phyloP scores from a whole-genome alignment of 257 asterid genomes.

The Solanum arcanum region DNA sequence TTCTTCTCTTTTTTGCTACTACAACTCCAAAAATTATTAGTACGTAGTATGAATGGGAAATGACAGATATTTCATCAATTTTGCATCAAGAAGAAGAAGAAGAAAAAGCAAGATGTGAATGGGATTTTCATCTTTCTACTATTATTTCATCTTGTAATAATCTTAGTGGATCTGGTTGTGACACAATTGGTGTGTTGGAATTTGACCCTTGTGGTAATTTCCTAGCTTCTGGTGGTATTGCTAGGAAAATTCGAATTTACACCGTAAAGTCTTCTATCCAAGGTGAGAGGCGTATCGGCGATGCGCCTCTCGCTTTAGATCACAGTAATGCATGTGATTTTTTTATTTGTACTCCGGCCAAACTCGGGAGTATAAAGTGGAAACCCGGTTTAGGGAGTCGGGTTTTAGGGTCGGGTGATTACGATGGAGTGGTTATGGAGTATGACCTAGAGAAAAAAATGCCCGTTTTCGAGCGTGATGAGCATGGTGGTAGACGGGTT shows the following conservation, averaged over 20 bases:
- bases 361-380: conserved; percentile 76
- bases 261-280: conserved; percentile 7
- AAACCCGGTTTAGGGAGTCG: conserved; percentile 59
- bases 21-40: background rate
- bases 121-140: conserved; percentile 72
- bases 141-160: conserved; percentile 22
- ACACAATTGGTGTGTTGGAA: conserved; percentile 66
- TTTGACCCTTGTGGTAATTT: conserved; percentile 44
- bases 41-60: background rate
- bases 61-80: background rate
- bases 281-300: background rate
- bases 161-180: conserved; percentile 22
- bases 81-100: conserved; percentile 10
- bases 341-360: conserved; percentile 77
- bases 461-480: conserved; percentile 84
- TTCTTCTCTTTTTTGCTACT: background rate
- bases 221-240: conserved; percentile 82
- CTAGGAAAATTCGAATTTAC: conserved; percentile 67
- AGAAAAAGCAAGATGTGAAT: conserved; percentile 33
- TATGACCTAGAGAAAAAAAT: conserved; percentile 64
- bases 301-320: conserved; percentile 9
- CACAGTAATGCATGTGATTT: conserved; percentile 55
- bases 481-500: conserved; percentile 85
- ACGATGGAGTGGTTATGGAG: conserved; percentile 82
- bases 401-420: conserved; percentile 76